Evolutionary conservation across 345 rosid genomes (phyloP).

Genomic region (Zanthoxylum bungeanum): DNA sequence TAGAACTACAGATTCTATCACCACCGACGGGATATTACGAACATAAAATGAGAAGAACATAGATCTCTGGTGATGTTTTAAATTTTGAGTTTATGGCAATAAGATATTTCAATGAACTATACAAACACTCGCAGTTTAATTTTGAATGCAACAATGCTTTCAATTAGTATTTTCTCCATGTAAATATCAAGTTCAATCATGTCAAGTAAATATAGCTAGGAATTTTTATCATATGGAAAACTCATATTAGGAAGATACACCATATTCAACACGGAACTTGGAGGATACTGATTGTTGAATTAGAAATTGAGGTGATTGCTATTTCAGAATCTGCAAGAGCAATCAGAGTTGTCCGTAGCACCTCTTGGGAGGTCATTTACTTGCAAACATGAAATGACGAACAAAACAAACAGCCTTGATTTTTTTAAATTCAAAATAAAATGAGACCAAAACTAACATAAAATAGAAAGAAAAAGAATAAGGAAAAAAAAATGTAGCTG

Average conservation of each 20-base stretch:
- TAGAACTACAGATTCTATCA: background rate
- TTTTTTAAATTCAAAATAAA: background rate
- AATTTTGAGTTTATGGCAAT: no score
- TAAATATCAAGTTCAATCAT: no score
- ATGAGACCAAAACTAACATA: background rate
- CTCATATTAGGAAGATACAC: background rate
- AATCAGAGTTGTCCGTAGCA: background rate
- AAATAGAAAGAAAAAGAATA: background rate
- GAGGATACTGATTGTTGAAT: conserved; percentile 5
- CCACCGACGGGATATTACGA: background rate
- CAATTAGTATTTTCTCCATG: background rate
- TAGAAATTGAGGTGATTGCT: conserved; percentile 2
- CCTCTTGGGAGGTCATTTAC: background rate
- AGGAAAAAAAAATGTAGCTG: background rate
- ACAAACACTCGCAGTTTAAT: background rate
- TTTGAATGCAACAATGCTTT: background rate
- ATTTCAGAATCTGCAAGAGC: background rate
- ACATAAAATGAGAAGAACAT: background rate
- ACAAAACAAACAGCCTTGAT: background rate
- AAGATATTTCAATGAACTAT: background rate
- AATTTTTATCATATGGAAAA: background rate
- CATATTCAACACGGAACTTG: background rate
- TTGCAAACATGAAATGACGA: background rate
- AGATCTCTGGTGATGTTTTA: no score
- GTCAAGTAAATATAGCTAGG: background rate